phyloP scores from a whole-genome alignment of 2,329 filamentous ascomycete species.

The Microdochium nivale region DNA sequence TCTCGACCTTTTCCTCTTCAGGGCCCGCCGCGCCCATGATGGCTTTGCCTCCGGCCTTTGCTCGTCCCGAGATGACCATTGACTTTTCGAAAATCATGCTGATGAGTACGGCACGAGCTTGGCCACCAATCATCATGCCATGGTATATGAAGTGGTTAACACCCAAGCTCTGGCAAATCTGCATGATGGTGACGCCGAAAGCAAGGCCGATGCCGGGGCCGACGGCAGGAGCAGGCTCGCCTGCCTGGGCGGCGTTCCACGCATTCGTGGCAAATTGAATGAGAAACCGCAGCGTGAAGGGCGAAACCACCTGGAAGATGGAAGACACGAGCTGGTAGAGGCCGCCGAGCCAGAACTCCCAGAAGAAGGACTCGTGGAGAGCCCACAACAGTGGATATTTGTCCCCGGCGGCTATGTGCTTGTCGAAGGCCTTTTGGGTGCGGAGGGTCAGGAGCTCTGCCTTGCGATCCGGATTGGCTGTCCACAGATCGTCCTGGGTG shows the following conservation, averaged over 20 bases:
- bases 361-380: constrained; percentile 76
- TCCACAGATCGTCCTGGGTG: constrained; percentile 79
- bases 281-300: constrained; percentile 76
- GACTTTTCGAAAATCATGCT: constrained; percentile 86
- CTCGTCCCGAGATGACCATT: constrained; percentile 79
- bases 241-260: constrained; percentile 51
- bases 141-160: constrained; percentile 90
- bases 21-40: constrained; percentile 27
- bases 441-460: constrained; percentile 61
- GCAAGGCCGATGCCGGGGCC: constrained; percentile 74
- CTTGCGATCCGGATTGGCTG: constrained; percentile 72
- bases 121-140: constrained; percentile 85
- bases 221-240: constrained; percentile 54
- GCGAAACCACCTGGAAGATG: constrained; percentile 71
- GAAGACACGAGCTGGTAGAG: constrained; percentile 64
- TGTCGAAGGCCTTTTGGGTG: constrained; percentile 60
- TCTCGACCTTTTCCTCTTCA: constrained; percentile 36
- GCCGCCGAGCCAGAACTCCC: constrained; percentile 82
- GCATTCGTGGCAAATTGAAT: constrained; percentile 79
- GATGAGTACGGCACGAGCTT: constrained; percentile 74
- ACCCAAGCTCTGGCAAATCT: constrained; percentile 69
- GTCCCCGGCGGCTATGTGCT: constrained; percentile 56
- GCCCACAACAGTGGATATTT: constrained; percentile 71
- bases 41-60: constrained; percentile 65
- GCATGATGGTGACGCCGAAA: constrained; percentile 78